These are phyloP conservation scores for Vicia faba DNA, from an alignment of 306 rosid genomes.

Conservation along the genomic window DNA sequence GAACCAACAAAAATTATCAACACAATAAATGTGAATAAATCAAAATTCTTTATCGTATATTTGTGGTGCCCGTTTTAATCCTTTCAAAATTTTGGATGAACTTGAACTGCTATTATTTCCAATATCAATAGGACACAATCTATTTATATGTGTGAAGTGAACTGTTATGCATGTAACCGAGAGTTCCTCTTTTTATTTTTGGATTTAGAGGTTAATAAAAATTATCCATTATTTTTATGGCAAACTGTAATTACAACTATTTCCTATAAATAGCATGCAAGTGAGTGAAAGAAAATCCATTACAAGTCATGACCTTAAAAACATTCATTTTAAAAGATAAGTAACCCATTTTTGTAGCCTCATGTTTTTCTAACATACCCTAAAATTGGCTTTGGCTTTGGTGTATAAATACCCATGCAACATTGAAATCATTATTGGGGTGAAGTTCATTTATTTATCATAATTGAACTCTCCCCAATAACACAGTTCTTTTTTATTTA, in stretches of 20 bases:
- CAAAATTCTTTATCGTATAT: too few relatives aligned
- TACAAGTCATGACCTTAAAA: not conserved
- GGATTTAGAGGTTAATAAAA: not conserved
- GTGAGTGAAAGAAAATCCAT: not conserved
- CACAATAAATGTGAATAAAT: too few relatives aligned
- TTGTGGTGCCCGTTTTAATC: too few relatives aligned
- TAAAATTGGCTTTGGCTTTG: not conserved
- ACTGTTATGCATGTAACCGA: too few relatives aligned
- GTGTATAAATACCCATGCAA: not conserved
- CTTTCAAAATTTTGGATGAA: too few relatives aligned
- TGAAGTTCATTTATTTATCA: not conserved
- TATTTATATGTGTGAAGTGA: too few relatives aligned
- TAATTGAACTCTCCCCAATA: not conserved
- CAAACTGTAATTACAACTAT: not conserved
- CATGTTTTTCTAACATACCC: not conserved
- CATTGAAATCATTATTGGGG: not conserved
- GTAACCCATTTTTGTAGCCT: conserved; percentile 2
- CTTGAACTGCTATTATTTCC: too few relatives aligned
- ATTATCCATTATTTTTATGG: not conserved
- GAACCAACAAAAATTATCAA: too few relatives aligned
- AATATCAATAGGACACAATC: too few relatives aligned
- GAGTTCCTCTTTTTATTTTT: too few relatives aligned
- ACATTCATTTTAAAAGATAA: not conserved
- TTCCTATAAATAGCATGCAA: not conserved
- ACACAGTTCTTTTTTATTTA: not conserved